Evolutionary conservation across 83 land plant genomes (phyloP).

Genomic region (Picea abies): DNA sequence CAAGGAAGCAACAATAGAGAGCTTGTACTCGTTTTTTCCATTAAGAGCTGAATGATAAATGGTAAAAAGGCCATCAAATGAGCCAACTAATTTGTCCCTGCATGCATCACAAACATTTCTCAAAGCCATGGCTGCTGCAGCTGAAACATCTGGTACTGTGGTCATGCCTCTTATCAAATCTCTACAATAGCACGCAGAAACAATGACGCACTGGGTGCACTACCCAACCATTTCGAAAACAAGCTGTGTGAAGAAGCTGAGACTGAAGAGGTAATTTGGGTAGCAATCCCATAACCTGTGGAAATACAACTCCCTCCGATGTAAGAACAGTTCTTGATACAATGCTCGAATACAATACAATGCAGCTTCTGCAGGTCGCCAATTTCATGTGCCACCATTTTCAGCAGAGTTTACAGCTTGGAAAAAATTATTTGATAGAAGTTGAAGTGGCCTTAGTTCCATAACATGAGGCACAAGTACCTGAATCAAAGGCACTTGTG

Average conservation of each 20-base stretch:
- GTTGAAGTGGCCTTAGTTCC: no score
- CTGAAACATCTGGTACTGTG: constrained; percentile 75
- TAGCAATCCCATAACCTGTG: constrained; percentile 84
- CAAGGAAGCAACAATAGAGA: constrained; percentile 80
- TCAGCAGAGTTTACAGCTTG: constrained; percentile 51
- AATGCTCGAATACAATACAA: constrained; percentile 88
- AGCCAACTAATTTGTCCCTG: constrained; percentile 72
- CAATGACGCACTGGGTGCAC: constrained; percentile 57
- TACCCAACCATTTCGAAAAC: constrained; percentile 91
- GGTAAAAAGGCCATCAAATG: constrained; percentile 75
- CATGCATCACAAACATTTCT: constrained; percentile 96
- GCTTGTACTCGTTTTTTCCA: constrained; percentile 62
- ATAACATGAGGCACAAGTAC: no score
- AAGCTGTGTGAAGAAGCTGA: constrained; percentile 89
- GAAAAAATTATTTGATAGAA: no score
- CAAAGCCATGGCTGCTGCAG: constrained; percentile 93
- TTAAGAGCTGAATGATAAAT: constrained; percentile 70
- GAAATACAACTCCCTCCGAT: constrained; percentile 77
- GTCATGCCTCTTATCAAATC: constrained; percentile 79
- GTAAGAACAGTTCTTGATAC: constrained; percentile 76
- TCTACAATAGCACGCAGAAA: constrained; percentile 73
- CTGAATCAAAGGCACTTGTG: no score
- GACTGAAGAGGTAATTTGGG: constrained; percentile 83
- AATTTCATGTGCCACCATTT: constrained; percentile 56
- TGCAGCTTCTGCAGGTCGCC: constrained; percentile 90